These are phyloP conservation scores for Rhodofomes roseus DNA, from an alignment of 1,284 basidiomycete species.

Conservation along the genomic window DNA sequence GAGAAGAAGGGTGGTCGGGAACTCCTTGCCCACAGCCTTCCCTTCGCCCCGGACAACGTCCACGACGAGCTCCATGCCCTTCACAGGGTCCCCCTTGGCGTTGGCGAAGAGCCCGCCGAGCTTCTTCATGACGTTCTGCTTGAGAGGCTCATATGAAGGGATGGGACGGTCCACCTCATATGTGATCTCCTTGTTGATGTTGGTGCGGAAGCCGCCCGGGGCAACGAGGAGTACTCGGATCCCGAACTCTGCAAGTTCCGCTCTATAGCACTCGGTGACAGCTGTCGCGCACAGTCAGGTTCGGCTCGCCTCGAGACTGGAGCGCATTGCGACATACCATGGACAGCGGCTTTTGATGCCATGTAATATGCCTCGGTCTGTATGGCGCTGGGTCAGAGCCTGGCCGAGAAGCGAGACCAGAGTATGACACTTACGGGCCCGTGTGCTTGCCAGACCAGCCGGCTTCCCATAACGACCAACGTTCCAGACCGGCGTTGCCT, in stretches of 20 bases:
- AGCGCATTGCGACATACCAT: constrained; percentile 23
- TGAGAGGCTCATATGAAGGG: constrained; percentile 29
- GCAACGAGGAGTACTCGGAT: constrained; percentile 22
- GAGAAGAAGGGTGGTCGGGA: constrained; percentile 28
- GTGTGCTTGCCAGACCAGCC: constrained; percentile 27
- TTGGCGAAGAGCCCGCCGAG: constrained; percentile 36
- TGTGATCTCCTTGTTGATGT: constrained; percentile 17
- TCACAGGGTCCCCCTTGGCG: constrained; percentile 50
- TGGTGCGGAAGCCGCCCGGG: constrained; percentile 25
- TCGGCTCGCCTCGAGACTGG: background rate
- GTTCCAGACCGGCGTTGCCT: constrained; percentile 28
- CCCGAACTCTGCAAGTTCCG: constrained; percentile 19
- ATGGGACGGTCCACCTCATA: constrained; percentile 25
- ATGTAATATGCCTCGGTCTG: constrained; percentile 40
- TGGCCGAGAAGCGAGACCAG: background rate
- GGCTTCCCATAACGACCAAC: constrained; percentile 31
- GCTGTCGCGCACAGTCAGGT: constrained; percentile 11
- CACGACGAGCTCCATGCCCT: constrained; percentile 51
- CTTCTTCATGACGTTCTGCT: constrained; percentile 21
- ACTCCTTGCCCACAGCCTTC: constrained; percentile 17
- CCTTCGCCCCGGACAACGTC: constrained; percentile 54
- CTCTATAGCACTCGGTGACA: constrained; percentile 17
- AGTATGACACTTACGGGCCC: background rate
- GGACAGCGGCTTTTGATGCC: constrained; percentile 54
- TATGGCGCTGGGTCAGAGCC: background rate